Percentiles rank a stretch among this genome's conserved stretches.
Evolutionary conservation across 1,139 yeast species (phyloP).

Genomic region (Candida labiduridarum): DNA sequence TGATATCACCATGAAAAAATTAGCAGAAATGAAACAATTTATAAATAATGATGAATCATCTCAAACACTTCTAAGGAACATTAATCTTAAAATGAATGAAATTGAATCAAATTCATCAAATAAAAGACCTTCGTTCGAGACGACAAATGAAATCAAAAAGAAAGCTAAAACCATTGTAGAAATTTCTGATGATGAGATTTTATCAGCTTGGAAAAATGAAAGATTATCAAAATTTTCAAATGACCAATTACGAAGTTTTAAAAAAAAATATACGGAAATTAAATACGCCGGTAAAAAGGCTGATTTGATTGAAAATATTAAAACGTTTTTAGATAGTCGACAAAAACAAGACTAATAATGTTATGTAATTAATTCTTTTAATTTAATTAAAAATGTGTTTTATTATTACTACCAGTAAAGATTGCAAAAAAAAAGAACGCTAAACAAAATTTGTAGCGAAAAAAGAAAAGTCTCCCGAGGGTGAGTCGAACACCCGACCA

Average conservation of each 20-base stretch:
- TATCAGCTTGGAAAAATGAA: slow-evolving; percentile 42
- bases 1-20: slow-evolving; percentile 19
- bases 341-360: slow-evolving; percentile 1
- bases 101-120: slow-evolving; percentile 15
- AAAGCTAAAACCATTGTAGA: slow-evolving; percentile 22
- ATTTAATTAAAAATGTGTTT: neutral
- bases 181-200: slow-evolving; percentile 35
- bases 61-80: slow-evolving; percentile 16
- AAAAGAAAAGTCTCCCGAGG: slow-evolving; percentile 67
- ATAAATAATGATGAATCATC: slow-evolving; percentile 14
- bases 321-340: slow-evolving; percentile 19
- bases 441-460: neutral
- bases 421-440: neutral
- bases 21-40: slow-evolving; percentile 14
- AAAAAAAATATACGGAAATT: slow-evolving; percentile 35
- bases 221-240: slow-evolving; percentile 38
- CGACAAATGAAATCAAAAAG: slow-evolving; percentile 19
- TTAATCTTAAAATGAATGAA: slow-evolving; percentile 20
- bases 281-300: slow-evolving; percentile 40
- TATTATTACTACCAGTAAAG: neutral
- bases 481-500: slow-evolving; percentile 87
- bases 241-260: slow-evolving; percentile 42
- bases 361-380: neutral
- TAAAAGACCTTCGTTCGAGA: slow-evolving; percentile 23
- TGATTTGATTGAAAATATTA: slow-evolving; percentile 46